phyloP scores from a whole-genome alignment of 2,329 filamentous ascomycete species.

The Aspergillus fischeri region DNA sequence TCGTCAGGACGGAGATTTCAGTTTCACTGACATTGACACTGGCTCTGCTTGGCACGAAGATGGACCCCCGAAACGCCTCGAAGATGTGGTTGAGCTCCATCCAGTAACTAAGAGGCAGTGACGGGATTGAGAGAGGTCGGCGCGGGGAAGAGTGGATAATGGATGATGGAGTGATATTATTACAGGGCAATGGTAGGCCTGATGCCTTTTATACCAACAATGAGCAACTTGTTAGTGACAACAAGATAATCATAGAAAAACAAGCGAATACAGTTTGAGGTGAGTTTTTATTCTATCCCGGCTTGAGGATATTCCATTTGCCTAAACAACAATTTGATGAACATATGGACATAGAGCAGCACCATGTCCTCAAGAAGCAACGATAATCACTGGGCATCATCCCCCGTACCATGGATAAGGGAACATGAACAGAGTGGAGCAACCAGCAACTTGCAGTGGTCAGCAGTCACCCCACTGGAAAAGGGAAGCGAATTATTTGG shows the following conservation, averaged over 20 bases:
- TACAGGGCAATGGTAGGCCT: background rate
- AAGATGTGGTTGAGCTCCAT: background rate
- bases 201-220: background rate
- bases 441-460: background rate
- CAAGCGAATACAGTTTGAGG: background rate
- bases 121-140: background rate
- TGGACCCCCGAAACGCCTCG: background rate
- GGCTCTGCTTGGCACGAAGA: background rate
- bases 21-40: background rate
- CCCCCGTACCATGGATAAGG: constrained; percentile 11
- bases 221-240: background rate
- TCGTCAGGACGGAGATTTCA: too few relatives aligned
- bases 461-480: background rate
- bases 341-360: background rate
- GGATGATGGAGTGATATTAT: background rate
- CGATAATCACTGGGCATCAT: constrained; percentile 6
- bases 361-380: background rate
- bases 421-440: constrained; percentile 9
- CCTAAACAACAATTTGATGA: background rate
- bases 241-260: background rate
- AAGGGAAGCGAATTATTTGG: background rate
- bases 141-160: background rate
- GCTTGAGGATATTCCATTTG: background rate
- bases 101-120: background rate
- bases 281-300: background rate